Conservation (phyloP, 768 basidiomycete genomes). For the Termitomyces sp. region DNA sequence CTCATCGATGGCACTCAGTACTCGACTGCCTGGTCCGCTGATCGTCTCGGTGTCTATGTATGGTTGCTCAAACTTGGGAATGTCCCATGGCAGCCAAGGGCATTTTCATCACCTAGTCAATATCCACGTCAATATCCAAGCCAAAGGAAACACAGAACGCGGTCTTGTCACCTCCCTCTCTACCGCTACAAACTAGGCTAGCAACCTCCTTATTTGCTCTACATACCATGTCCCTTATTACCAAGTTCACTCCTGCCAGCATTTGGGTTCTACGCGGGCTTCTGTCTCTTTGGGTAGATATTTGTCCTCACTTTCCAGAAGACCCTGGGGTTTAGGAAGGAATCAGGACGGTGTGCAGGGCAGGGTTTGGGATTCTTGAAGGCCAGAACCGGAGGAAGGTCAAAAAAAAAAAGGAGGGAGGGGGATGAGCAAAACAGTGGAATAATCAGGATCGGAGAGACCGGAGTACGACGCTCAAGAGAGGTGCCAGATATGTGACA, state of each 20-base stretch:
- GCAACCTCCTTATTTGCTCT: constrained; percentile 70
- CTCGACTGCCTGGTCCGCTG: constrained; percentile 48
- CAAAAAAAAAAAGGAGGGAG: too few relatives aligned
- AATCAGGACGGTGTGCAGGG: constrained; percentile 54
- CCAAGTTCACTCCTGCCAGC: constrained; percentile 64
- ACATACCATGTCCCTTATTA: constrained; percentile 82
- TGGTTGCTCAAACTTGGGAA: too few relatives aligned
- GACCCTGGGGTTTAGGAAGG: constrained; percentile 74
- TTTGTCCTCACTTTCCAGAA: constrained; percentile 76
- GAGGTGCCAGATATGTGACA: not conserved
- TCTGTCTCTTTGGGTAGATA: constrained; percentile 64
- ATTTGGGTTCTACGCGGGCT: constrained; percentile 71
- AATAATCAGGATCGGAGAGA: not conserved
- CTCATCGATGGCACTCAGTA: constrained; percentile 45
- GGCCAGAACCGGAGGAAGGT: constrained; percentile 42
- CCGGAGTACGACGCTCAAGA: not conserved
- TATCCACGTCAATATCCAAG: not conserved
- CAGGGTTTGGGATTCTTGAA: constrained; percentile 60
- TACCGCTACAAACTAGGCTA: constrained; percentile 71
- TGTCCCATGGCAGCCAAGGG: constrained; percentile 86
- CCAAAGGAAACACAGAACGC: not conserved
- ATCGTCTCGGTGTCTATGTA: constrained; percentile 75
- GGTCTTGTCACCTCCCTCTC: constrained; percentile 2
- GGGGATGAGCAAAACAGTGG: constrained; percentile 26
- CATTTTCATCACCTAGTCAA: constrained; percentile 19